Evolutionary conservation across 1,284 basidiomycete species (phyloP).

Genomic region (Marasmius sp.): DNA sequence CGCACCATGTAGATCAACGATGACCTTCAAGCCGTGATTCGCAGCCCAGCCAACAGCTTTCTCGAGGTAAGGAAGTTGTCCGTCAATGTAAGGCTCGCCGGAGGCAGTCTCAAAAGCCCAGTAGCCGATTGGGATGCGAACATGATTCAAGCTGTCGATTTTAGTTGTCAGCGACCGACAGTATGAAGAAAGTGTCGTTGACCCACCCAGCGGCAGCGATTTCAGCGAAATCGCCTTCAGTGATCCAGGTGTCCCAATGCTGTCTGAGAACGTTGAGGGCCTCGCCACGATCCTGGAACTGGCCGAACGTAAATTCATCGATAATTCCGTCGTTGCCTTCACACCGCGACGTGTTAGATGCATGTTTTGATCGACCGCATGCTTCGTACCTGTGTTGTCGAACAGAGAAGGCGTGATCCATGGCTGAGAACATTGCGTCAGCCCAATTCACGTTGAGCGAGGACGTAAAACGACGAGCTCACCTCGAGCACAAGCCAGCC

Average conservation of each 20-base stretch:
- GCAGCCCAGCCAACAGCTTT: conserved; percentile 79
- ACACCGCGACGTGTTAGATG: not conserved
- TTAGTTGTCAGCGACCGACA: conserved; percentile 16
- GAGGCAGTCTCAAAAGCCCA: conserved; percentile 86
- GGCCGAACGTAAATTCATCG: conserved; percentile 86
- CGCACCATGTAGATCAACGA: conserved; percentile 78
- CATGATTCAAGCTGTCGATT: conserved; percentile 68
- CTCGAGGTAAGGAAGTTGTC: conserved; percentile 69
- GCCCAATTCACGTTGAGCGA: not conserved
- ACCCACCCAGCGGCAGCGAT: conserved; percentile 73
- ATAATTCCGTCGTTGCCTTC: conserved; percentile 56
- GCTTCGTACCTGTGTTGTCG: conserved; percentile 57
- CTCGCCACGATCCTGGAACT: conserved; percentile 50
- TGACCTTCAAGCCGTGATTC: conserved; percentile 75
- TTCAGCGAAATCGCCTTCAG: conserved; percentile 68
- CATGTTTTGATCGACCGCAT: not conserved
- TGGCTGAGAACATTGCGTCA: conserved; percentile 43
- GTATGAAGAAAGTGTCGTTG: conserved; percentile 13
- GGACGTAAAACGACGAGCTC: not conserved
- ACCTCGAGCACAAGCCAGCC: conserved; percentile 85
- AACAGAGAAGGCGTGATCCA: conserved; percentile 88
- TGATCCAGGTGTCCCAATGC: conserved; percentile 85
- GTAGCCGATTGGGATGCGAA: conserved; percentile 86
- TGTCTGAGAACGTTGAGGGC: conserved; percentile 51
- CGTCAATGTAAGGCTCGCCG: conserved; percentile 85